Base-by-base conservation (phyloP, 2,329 filamentous ascomycete species). In the Teratosphaeriaceae sp. region DNA sequence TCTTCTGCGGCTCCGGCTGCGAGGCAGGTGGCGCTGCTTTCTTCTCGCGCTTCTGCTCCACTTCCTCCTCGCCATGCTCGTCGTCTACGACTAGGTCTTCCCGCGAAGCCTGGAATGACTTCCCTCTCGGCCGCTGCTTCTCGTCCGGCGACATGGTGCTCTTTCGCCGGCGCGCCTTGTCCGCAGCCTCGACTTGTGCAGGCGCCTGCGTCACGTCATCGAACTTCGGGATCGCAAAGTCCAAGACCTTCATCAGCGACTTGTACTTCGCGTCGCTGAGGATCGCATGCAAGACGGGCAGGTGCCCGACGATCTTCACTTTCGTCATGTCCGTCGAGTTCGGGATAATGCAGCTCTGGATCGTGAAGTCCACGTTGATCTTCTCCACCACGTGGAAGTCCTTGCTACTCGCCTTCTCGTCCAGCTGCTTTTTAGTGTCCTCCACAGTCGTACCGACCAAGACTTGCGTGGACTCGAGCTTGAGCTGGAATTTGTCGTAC, bases 211-310 rank as follows among this genome's bases (percentile, higher is more conserved):
- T 38, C 12, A 36, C 36, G 3, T 44, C 34, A 15, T 59, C 44
- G 44, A 97, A 83, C 48, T 85, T 89, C 1, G 92, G 94, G 46
- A 98, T 86, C 0, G 92, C 89, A 44, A 95, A 88, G 47, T 98
- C 90, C 48, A 98, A 90, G 33, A 98, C 74, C 56, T 82, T 89
- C 92, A 99, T 98, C 46, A 98, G 65, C 35, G 80, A 89, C 69
- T 97, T 98, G 71, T 98, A 98, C 63, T 98, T 98, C 27, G 81
- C 81, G 57, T 99, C 94, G 0, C 92, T 97, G 27, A 94, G 82
- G 0, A 85, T 86, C 9, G 86, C 92, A 62, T 97, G 90, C 1
- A 99, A 73, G 40, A 97, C 82, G 0, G 94, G 92, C 41, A 99
- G 73, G 55, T 94, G 88, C 2, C 92, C 92, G 1, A 88, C 94